phyloP scores from a whole-genome alignment of 768 basidiomycete species.

The Fomitopsis serialis region DNA sequence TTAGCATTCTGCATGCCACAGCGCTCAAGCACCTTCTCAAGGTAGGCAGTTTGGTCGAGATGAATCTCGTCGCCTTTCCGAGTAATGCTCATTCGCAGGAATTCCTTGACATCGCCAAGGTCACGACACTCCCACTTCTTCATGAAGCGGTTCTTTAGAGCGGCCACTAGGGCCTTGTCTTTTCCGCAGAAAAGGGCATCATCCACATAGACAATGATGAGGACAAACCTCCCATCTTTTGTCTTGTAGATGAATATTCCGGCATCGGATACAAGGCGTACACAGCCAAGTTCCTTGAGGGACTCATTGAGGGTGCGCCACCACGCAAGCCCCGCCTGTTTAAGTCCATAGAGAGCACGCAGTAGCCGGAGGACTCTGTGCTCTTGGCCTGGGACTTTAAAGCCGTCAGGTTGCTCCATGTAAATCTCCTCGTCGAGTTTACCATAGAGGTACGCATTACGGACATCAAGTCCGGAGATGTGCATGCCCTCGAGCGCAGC shows the following conservation, averaged over 20 bases:
- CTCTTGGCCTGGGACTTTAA: slow-evolving; percentile 9
- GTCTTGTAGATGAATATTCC: slow-evolving; percentile 18
- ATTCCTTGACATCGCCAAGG: slow-evolving; percentile 10
- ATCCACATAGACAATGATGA: slow-evolving; percentile 28
- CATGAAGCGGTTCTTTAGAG: slow-evolving; percentile 7
- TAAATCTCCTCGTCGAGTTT: slow-evolving; percentile 23
- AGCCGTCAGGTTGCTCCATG: slow-evolving; percentile 23
- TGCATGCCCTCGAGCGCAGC: slow-evolving; percentile 18
- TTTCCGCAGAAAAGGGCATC: slow-evolving; percentile 12
- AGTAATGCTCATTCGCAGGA: slow-evolving; percentile 19
- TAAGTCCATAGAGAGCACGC: slow-evolving; percentile 30
- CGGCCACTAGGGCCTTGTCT: not conserved
- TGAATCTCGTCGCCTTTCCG: slow-evolving; percentile 5
- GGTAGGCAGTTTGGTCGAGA: slow-evolving; percentile 11
- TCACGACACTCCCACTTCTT: slow-evolving; percentile 8
- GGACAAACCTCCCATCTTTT: slow-evolving; percentile 12
- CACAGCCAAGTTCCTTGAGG: slow-evolving; percentile 22
- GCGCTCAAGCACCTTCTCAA: not conserved
- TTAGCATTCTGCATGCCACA: slow-evolving; percentile 11
- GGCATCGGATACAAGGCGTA: slow-evolving; percentile 16
- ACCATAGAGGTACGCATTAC: slow-evolving; percentile 24
- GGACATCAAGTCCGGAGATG: slow-evolving; percentile 21
- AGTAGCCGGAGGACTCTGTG: slow-evolving; percentile 17
- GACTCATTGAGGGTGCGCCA: slow-evolving; percentile 10
- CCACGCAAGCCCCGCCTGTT: slow-evolving; percentile 28